Conservation (phyloP, 495 filamentous ascomycete genomes). For the Penicillium pulvis region DNA sequence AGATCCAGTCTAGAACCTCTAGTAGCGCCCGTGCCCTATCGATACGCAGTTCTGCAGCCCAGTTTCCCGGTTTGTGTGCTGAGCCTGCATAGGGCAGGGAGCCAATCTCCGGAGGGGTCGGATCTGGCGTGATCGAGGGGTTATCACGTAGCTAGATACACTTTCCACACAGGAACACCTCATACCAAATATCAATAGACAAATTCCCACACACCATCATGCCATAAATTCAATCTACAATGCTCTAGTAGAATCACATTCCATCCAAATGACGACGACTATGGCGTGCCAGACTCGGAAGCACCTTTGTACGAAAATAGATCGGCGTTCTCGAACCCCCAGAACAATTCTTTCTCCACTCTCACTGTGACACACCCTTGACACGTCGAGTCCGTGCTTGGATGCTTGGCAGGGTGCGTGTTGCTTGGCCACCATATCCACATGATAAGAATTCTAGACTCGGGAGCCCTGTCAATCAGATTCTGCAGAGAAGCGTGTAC, state of each 20-base stretch:
- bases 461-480: not conserved
- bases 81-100: conserved; percentile 6
- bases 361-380: conserved; percentile 25
- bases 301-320: not conserved
- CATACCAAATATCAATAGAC: not conserved
- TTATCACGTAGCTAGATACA: not conserved
- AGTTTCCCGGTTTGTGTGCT: conserved; percentile 17
- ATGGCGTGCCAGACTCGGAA: not conserved
- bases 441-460: conserved; percentile 7
- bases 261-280: not conserved
- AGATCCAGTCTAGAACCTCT: not conserved
- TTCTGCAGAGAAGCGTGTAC: not conserved
- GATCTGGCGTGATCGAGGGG: conserved; percentile 17
- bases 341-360: not conserved
- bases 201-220: not conserved
- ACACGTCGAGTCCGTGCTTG: conserved; percentile 21
- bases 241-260: not conserved
- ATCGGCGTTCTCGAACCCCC: conserved; percentile 13
- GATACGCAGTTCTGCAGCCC: conserved; percentile 8
- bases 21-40: not conserved
- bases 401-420: conserved; percentile 4
- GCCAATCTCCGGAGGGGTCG: conserved; percentile 24
- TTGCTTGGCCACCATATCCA: not conserved
- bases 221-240: not conserved
- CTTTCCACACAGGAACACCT: not conserved